Evolutionary conservation across 169 alveolate species (phyloP).

Genomic region (Plasmodium vivax): DNA sequence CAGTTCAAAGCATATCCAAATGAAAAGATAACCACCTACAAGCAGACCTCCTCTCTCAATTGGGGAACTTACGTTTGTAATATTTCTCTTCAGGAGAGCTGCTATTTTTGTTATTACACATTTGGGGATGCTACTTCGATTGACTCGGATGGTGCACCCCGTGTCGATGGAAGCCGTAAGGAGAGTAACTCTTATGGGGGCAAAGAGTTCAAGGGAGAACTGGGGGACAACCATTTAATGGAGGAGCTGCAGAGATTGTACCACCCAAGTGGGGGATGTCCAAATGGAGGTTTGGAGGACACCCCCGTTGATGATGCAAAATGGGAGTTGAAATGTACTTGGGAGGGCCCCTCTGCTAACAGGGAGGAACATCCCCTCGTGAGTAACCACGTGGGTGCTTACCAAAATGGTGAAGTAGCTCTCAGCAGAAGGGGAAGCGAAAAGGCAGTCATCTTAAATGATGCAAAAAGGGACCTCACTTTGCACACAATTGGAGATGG

Average conservation of each 20-base stretch:
- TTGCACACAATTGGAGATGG: not conserved
- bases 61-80: not conserved
- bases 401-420: not conserved
- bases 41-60: not conserved
- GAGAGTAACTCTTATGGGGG: not conserved
- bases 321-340: too few relatives aligned
- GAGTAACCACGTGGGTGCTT: too few relatives aligned
- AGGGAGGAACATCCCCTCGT: too few relatives aligned
- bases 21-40: slow-evolving; percentile 10
- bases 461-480: not conserved
- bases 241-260: not conserved
- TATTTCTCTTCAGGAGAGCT: not conserved
- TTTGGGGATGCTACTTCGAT: not conserved
- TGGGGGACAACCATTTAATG: not conserved
- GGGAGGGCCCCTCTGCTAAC: too few relatives aligned
- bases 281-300: too few relatives aligned
- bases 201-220: not conserved
- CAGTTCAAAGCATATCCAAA: not conserved
- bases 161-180: not conserved
- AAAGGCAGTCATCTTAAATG: not conserved
- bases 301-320: too few relatives aligned
- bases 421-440: not conserved
- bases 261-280: too few relatives aligned
- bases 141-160: not conserved
- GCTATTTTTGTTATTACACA: not conserved